Conservation (phyloP, 176 grass and related monocot species). For the Phoenix roebelenii region DNA sequence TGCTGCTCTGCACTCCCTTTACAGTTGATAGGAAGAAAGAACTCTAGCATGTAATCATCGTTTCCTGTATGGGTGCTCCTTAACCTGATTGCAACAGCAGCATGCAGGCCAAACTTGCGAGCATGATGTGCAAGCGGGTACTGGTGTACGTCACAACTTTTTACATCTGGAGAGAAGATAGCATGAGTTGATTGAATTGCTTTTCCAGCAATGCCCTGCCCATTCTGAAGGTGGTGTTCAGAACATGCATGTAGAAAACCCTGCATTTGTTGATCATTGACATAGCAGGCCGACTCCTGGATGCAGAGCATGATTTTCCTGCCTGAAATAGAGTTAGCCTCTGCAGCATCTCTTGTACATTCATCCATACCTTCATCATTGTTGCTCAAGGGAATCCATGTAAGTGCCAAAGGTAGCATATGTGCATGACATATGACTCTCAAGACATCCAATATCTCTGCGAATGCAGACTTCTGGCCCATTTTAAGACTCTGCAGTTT, state of each 20-base stretch:
- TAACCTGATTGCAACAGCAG: slow-evolving; percentile 46
- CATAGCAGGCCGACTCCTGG: slow-evolving; percentile 30
- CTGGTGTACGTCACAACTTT: slow-evolving; percentile 22
- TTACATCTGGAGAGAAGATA: slow-evolving; percentile 48
- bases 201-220: slow-evolving; percentile 59
- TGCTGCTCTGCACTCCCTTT: slow-evolving; percentile 41
- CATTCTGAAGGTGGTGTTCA: slow-evolving; percentile 26
- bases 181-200: slow-evolving; percentile 43
- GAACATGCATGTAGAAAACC: slow-evolving; percentile 43
- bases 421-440: slow-evolving; percentile 24
- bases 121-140: slow-evolving; percentile 61
- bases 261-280: slow-evolving; percentile 35
- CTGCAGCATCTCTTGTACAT: background rate
- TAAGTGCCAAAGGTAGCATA: slow-evolving; percentile 22
- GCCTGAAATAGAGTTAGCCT: background rate
- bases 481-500: slow-evolving; percentile 17
- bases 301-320: background rate
- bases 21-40: slow-evolving; percentile 48
- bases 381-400: slow-evolving; percentile 17
- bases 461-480: slow-evolving; percentile 18
- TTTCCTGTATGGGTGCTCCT: slow-evolving; percentile 39
- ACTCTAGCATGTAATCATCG: slow-evolving; percentile 58
- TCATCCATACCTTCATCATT: background rate
- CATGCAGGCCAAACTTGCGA: slow-evolving; percentile 44
- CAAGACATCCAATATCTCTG: slow-evolving; percentile 22